phyloP scores from a whole-genome alignment of 2,329 filamentous ascomycete species.

The Madurella fahalii region DNA sequence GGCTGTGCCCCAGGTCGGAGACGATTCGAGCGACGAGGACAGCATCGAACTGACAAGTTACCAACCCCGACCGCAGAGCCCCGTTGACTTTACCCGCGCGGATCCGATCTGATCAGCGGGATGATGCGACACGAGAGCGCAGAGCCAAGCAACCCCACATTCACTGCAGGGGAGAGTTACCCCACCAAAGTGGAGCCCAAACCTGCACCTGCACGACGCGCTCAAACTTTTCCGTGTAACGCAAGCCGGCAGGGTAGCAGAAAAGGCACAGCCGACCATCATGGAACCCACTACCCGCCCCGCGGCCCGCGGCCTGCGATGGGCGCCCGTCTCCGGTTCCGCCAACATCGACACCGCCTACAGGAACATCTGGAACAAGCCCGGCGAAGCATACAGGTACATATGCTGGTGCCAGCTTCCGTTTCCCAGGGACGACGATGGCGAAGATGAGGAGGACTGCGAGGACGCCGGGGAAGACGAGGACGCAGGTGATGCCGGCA shows the following conservation, averaged over 20 bases:
- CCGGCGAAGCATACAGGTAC: constrained; percentile 4
- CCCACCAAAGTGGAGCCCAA: no score
- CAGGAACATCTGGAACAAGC: neutral
- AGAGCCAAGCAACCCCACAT: no score
- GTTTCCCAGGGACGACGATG: neutral
- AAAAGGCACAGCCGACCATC: no score
- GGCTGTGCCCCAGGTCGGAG: neutral
- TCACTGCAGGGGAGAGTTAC: no score
- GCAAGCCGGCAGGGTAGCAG: no score
- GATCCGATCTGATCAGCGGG: neutral
- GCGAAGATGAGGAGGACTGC: neutral
- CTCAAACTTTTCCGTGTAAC: no score
- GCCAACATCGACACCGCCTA: constrained; percentile 4
- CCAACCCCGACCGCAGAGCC: constrained; percentile 7
- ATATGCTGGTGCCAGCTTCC: constrained; percentile 7
- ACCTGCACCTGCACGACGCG: no score
- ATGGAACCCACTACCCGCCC: no score
- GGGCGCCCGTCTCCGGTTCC: constrained; percentile 6
- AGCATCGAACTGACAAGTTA: constrained; percentile 21
- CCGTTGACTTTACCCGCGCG: constrained; percentile 10
- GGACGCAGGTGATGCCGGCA: neutral
- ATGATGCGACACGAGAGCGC: no score
- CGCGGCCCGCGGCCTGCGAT: neutral
- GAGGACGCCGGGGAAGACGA: neutral
- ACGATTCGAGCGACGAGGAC: constrained; percentile 16